Base-by-base conservation (phyloP, 2,329 filamentous ascomycete species). In the Arachnomyces sp. region DNA sequence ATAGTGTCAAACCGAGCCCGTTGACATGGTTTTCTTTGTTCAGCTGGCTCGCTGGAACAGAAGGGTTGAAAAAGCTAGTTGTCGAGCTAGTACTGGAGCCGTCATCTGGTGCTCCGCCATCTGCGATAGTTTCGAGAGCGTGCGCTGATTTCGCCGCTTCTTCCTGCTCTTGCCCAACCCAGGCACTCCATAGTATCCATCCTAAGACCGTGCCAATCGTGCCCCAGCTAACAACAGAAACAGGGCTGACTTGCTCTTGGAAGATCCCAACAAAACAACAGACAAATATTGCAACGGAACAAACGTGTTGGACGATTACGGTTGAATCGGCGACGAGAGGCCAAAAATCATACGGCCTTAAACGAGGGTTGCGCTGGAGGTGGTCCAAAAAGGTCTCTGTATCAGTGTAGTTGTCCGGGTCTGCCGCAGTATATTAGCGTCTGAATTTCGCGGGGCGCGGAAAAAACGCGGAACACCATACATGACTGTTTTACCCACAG, bases 351-450 rank as follows among this genome's bases (percentile, higher is more conserved):
- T 98, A 98, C 0, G 90, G 90, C 50, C 92, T 84, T 38, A 96
- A 76, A 31, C 89, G 82, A 3, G 90, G 90, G 61, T 98, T 98
- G 35, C 89, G 80, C 63, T 98, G 90, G 13, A 98, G 78, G 54
- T 94, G 88, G 58, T 95, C 90, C 50, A 98, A 81, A 55, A 98
- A 98, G 1, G 92, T 96, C 44, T 86, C 86, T 59, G 92, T 88
- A 60, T 98, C 92, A 31, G 92, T 96, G 61, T 96, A 96, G 63
- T 98, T 98, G 63, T 98, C 92, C n/a, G 92, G 89, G 59, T 93
- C 86, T 89, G 51, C 28, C 31, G 44, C 35, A 30, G 25, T 21
- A 13, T 32, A 8, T 30, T 13, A 28, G 36, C 44, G 25, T 2
- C 16, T n/a, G 17, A 5, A 5, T 31, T 29, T 17, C 11, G 16